These are phyloP conservation scores for Macrolepiota dolichaula DNA, from an alignment of 768 basidiomycete species.

Conservation along the genomic window DNA sequence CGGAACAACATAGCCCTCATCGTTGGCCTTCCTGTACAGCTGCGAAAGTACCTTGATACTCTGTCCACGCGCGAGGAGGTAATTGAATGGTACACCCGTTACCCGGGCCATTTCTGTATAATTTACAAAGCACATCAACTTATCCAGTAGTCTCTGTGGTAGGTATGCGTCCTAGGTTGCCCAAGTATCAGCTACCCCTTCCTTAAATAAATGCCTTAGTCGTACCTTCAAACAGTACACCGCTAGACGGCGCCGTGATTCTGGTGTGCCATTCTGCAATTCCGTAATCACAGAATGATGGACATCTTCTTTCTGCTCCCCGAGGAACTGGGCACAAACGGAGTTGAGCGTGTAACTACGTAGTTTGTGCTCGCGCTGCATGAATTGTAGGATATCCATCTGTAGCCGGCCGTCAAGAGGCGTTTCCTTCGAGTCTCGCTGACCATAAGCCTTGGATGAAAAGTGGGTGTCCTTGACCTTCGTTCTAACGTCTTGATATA, in stretches of 20 bases:
- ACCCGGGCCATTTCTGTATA: constrained; percentile 99
- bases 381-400: constrained; percentile 93
- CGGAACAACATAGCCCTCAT: constrained; percentile 89
- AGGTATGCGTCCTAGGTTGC: constrained; percentile 87
- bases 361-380: constrained; percentile 98
- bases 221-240: constrained; percentile 95
- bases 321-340: constrained; percentile 95
- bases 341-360: constrained; percentile 97
- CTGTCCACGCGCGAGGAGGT: constrained; percentile 88
- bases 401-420: constrained; percentile 89
- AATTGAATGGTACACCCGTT: constrained; percentile 99
- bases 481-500: constrained; percentile 58
- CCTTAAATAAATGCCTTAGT: background rate
- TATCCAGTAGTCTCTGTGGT: constrained; percentile 93
- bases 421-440: constrained; percentile 95
- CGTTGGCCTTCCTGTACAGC: constrained; percentile 88
- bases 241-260: constrained; percentile 87
- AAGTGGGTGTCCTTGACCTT: constrained; percentile 94
- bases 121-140: constrained; percentile 98
- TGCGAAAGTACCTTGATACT: constrained; percentile 99
- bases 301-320: constrained; percentile 99
- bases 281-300: constrained; percentile 99
- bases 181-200: background rate
- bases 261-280: constrained; percentile 92
- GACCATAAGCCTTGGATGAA: constrained; percentile 96